Evolutionary conservation across 768 basidiomycete genomes (phyloP).

Genomic region (Suillus plorans): DNA sequence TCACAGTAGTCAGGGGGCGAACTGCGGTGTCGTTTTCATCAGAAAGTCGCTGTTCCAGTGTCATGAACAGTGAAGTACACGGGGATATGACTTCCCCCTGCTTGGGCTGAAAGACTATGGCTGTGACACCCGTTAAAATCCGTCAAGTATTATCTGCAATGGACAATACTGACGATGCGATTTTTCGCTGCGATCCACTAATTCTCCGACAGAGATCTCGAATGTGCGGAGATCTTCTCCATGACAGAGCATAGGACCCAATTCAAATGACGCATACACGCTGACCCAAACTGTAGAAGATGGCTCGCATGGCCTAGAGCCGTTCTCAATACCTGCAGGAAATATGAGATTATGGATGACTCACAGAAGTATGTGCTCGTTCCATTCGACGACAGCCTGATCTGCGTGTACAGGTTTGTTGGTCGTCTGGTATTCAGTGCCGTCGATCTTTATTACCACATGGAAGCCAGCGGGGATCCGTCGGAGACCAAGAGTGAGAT

Average conservation of each 20-base stretch:
- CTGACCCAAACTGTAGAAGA: not conserved
- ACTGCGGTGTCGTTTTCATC: not conserved
- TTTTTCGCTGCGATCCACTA: no score
- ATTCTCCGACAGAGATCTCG: no score
- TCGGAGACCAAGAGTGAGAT: conserved; percentile 5
- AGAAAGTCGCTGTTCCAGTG: not conserved
- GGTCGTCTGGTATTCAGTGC: not conserved
- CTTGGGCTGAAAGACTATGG: not conserved
- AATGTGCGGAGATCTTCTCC: conserved; percentile 9
- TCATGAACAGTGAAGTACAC: not conserved
- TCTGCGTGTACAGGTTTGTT: not conserved
- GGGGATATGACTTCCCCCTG: not conserved
- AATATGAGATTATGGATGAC: not conserved
- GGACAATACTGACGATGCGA: no score
- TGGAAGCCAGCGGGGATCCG: conserved; percentile 14
- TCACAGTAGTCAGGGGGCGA: not conserved
- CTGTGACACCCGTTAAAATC: not conserved
- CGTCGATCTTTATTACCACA: not conserved
- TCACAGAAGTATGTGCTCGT: not conserved
- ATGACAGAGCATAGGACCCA: conserved; percentile 5
- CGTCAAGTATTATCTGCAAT: no score
- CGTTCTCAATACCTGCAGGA: not conserved
- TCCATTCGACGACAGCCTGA: not conserved
- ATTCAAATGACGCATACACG: conserved; percentile 9
- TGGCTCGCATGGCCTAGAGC: not conserved